A percentile compares a stretch with the other conserved stretches of the same genome.
Conservation (phyloP, 176 grass and related monocot genomes). For the Phoenix dactylifera region DNA sequence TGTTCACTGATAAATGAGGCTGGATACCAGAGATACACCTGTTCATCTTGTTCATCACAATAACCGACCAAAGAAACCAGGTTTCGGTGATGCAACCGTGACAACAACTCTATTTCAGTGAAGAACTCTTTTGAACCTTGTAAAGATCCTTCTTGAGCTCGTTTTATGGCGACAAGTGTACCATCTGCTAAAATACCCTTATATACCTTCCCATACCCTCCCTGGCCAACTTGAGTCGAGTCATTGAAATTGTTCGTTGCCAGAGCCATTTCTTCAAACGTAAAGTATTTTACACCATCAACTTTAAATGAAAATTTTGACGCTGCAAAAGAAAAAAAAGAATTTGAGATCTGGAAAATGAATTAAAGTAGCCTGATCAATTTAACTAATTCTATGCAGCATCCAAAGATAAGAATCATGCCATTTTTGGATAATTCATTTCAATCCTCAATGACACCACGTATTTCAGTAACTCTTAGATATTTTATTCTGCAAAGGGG, state of each 20-base stretch:
- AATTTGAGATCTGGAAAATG: background rate
- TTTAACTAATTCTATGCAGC: too few species aligned
- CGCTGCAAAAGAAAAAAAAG: conserved; percentile 32
- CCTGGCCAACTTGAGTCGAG: conserved; percentile 72
- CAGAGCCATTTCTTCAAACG: conserved; percentile 67
- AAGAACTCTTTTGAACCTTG: conserved; percentile 93
- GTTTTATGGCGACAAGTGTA: conserved; percentile 74
- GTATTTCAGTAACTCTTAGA: too few species aligned
- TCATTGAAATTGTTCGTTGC: conserved; percentile 59
- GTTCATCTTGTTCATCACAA: conserved; percentile 84
- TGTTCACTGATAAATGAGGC: too few species aligned
- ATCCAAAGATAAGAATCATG: too few species aligned
- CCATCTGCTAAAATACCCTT: conserved; percentile 68
- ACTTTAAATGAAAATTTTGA: conserved; percentile 68
- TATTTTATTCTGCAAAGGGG: too few species aligned
- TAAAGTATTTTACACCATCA: conserved; percentile 69
- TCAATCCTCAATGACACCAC: too few species aligned
- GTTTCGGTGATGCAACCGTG: conserved; percentile 92
- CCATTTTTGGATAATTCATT: too few species aligned
- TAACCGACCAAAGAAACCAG: conserved; percentile 85
- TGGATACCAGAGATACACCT: conserved; percentile 35
- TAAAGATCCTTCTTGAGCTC: conserved; percentile 77
- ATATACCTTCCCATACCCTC: conserved; percentile 94
- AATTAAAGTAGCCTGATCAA: too few species aligned
- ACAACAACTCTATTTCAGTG: conserved; percentile 84